Percentiles rank a stretch among this genome's conserved stretches.
Conservation (phyloP, 2,329 filamentous ascomycete species). For the Neonectria ditissima region DNA sequence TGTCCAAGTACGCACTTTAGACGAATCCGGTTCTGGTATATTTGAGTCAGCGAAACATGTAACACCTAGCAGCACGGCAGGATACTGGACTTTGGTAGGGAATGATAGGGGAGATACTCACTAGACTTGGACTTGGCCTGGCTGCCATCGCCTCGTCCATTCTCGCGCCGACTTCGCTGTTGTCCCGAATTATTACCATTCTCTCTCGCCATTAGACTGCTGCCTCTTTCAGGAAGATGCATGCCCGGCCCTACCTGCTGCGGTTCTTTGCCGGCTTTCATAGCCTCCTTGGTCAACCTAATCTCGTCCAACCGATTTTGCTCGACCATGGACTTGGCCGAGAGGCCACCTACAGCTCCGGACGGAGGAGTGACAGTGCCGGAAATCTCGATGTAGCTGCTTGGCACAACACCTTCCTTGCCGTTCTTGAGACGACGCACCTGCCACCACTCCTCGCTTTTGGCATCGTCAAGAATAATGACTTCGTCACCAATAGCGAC, state of each 20-base stretch:
- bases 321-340: conserved; percentile 75
- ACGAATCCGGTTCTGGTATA: conserved; percentile 78
- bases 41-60: conserved; percentile 25
- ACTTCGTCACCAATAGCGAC: conserved; percentile 93
- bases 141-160: conserved; percentile 67
- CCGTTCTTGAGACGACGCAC: conserved; percentile 90
- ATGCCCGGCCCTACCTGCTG: conserved; percentile 80
- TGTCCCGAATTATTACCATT: conserved; percentile 74
- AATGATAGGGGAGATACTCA: conserved; percentile 59
- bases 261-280: conserved; percentile 70
- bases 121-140: conserved; percentile 75
- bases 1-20: conserved; percentile 91
- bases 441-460: conserved; percentile 99
- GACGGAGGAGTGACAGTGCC: conserved; percentile 70
- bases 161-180: conserved; percentile 80
- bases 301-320: conserved; percentile 85
- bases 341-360: conserved; percentile 62
- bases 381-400: conserved; percentile 93
- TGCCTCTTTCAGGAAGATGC: conserved; percentile 80
- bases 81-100: not conserved
- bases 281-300: conserved; percentile 82
- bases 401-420: conserved; percentile 95
- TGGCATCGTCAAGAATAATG: conserved; percentile 85
- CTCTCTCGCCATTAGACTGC: conserved; percentile 78
- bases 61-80: not conserved